These are phyloP conservation scores for Clavispora santaluciae DNA, from an alignment of 805 yeast genomes.

Conservation along the genomic window DNA sequence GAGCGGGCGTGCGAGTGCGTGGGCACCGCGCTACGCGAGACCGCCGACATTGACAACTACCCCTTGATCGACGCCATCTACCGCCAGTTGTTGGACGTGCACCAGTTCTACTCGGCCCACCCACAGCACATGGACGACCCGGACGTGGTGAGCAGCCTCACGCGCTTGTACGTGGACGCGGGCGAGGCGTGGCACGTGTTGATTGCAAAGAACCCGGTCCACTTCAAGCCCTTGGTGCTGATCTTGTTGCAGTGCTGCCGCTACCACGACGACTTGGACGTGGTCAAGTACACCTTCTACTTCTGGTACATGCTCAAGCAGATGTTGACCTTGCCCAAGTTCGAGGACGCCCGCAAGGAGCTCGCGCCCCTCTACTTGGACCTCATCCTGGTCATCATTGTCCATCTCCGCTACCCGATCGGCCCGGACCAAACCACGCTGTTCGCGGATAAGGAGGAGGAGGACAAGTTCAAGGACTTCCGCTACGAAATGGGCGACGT, in stretches of 20 bases:
- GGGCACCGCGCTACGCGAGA: conserved; percentile 75
- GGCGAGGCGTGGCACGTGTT: conserved; percentile 94
- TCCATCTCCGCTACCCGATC: conserved; percentile 71
- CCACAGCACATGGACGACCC: conserved; percentile 48
- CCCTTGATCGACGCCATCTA: conserved; percentile 62
- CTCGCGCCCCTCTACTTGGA: conserved; percentile 53
- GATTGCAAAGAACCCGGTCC: conserved; percentile 65
- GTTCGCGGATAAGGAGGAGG: conserved; percentile 73
- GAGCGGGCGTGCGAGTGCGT: conserved; percentile 85
- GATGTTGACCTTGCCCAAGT: conserved; percentile 56
- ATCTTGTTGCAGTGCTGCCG: conserved; percentile 67
- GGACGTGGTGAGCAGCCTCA: conserved; percentile 62
- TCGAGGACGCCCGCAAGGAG: conserved; percentile 45
- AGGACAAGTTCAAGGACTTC: conserved; percentile 89
- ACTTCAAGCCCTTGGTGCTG: conserved; percentile 69
- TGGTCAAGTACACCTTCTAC: conserved; percentile 83
- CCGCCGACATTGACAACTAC: conserved; percentile 66
- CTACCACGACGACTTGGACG: conserved; percentile 78
- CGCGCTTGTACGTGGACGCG: conserved; percentile 82
- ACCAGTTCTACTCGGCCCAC: conserved; percentile 32
- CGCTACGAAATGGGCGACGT: conserved; percentile 98
- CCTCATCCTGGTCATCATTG: conserved; percentile 56
- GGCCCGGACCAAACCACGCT: conserved; percentile 30
- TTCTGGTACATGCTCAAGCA: conserved; percentile 87
- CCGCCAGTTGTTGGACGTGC: conserved; percentile 60